Evolutionary conservation across 202 grass and related monocot species (phyloP), one percentile per base, ranked within the genome.

Genomic region (Dendrocalamus latiflorus): DNA sequence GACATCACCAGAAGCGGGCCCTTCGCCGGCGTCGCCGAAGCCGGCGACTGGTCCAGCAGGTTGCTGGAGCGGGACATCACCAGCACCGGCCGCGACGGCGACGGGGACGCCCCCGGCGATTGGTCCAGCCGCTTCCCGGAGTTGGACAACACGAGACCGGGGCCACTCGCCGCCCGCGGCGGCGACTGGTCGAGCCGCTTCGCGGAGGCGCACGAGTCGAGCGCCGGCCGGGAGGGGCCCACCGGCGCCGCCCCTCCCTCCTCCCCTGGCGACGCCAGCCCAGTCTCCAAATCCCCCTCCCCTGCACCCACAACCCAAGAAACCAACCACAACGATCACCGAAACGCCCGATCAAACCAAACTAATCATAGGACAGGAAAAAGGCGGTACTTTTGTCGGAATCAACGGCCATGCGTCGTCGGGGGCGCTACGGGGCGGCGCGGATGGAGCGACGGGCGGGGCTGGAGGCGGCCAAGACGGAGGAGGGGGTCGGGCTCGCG

Each of bases 31-130:
- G 80, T 78, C 69, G 51, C 78, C 49, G 76, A 45, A 39, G 71
- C 72, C 45, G 72, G 34, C 39, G 69, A 54, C 12, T 77, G 86
- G 77, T 88, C 88, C 11, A 90, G 59, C 6, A 81, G 84, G 74
- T 97, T 93, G 68, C 89, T 86, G 79, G 91, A 93, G 84, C 90
- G 80, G 5, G 89, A 97, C 79, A 90, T 83, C 22, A 68, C 77
- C 33, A 92, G 76, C 57, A 74, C 76, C 17, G 90, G 72, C 53
- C 83, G 63, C 43, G 71, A n/a, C n/a, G n/a, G n/a, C n/a, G n/a
- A n/a, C n/a, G n/a, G n/a, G n/a, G n/a, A n/a, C n/a, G n/a, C n/a
- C n/a, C n/a, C 77, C 53, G 72, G 36, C 39, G 74, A 34, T 13
- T 77, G 86, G 77, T 88, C 88, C 11, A 90, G 71, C 6, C 77